phyloP scores from a whole-genome alignment of 1,284 basidiomycete genomes.

The Veloboletus limbatus region DNA sequence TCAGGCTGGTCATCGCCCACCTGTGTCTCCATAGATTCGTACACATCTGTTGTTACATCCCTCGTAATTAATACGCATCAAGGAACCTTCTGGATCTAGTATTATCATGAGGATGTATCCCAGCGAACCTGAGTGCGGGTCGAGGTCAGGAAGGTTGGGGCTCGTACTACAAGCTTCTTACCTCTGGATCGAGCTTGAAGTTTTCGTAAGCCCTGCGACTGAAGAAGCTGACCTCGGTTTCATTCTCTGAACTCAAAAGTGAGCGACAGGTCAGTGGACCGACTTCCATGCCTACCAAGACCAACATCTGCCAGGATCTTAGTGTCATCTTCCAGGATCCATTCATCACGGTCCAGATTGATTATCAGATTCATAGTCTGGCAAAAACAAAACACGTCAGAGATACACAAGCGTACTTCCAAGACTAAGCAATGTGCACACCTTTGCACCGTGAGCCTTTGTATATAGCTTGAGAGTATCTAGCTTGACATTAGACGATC shows the following conservation, averaged over 20 bases:
- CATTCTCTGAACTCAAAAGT: constrained; percentile 71
- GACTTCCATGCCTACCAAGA: constrained; percentile 56
- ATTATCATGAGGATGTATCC: constrained; percentile 19
- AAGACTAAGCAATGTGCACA: constrained; percentile 24
- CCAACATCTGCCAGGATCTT: constrained; percentile 66
- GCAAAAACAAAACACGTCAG: background rate
- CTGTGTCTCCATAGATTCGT: constrained; percentile 27
- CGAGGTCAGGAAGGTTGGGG: background rate
- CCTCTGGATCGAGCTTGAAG: constrained; percentile 82
- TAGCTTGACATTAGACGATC: constrained; percentile 28
- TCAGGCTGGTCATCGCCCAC: constrained; percentile 15
- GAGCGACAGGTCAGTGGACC: background rate
- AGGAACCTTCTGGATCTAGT: constrained; percentile 5
- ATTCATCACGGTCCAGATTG: constrained; percentile 91
- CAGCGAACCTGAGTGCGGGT: constrained; percentile 25
- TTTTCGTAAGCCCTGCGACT: constrained; percentile 70
- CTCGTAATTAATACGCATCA: constrained; percentile 30
- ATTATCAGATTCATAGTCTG: constrained; percentile 95
- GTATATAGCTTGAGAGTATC: constrained; percentile 96
- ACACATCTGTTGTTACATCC: constrained; percentile 30
- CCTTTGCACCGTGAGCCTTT: constrained; percentile 92
- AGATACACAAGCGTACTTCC: background rate
- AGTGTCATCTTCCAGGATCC: constrained; percentile 74
- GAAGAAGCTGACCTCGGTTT: constrained; percentile 92
- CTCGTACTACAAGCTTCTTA: constrained; percentile 35